Evolutionary conservation across 2,329 filamentous ascomycete species (phyloP).

Genomic region (Chrysoporthe austroafricana): DNA sequence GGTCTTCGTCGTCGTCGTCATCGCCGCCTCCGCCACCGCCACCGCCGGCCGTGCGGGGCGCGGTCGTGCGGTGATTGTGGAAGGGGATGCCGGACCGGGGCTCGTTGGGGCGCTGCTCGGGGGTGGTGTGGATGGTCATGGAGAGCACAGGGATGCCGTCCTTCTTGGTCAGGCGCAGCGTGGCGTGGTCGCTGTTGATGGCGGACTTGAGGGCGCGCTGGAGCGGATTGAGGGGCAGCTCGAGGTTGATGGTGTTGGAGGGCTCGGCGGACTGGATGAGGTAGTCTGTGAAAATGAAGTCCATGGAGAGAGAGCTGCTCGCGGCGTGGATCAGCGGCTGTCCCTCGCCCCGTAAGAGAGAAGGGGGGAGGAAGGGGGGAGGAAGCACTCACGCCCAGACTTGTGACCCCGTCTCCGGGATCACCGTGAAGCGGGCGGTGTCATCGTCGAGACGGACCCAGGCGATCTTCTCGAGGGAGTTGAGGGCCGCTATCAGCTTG

Average conservation of each 20-base stretch:
- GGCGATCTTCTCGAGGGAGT: conserved; percentile 76
- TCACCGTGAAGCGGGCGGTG: conserved; percentile 89
- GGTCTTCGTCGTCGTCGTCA: conserved; percentile 45
- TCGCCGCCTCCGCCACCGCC: conserved; percentile 38
- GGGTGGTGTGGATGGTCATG: conserved; percentile 84
- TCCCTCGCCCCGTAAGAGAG: no score
- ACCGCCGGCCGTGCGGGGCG: conserved; percentile 16
- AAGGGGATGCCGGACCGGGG: conserved; percentile 24
- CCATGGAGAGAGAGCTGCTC: conserved; percentile 62
- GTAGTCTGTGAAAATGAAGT: conserved; percentile 87
- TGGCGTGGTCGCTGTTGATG: conserved; percentile 77
- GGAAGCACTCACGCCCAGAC: conserved; percentile 79
- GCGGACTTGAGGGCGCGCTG: conserved; percentile 92
- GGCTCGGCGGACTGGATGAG: conserved; percentile 81
- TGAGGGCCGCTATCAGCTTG: conserved; percentile 67
- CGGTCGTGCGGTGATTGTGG: conserved; percentile 37
- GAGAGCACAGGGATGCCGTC: conserved; percentile 84
- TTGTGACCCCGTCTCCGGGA: conserved; percentile 91
- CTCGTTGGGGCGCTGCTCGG: conserved; percentile 51
- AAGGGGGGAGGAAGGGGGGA: background rate
- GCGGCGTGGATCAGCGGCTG: conserved; percentile 17
- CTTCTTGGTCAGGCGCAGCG: conserved; percentile 90
- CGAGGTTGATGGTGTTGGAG: conserved; percentile 92
- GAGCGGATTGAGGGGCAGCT: conserved; percentile 85
- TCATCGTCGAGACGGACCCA: conserved; percentile 91